Percentiles rank a stretch among this genome's conserved stretches.
Conservation (phyloP, 345 rosid species). For the Gossypium thurberi region DNA sequence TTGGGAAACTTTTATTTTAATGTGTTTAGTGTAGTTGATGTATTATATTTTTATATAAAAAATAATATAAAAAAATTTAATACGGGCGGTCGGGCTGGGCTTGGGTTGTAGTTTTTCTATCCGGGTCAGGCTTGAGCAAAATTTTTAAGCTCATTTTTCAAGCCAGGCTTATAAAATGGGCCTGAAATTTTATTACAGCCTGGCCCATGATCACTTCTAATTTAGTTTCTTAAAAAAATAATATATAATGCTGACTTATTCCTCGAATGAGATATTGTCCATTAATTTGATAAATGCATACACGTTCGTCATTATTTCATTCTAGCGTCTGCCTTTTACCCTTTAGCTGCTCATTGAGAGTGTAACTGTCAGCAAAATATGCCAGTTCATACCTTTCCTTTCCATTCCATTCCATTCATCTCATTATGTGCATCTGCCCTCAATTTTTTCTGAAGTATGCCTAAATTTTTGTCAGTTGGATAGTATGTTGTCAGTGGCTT, state of each 20-base stretch:
- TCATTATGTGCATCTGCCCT: neutral
- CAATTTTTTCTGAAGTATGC: conserved; percentile 1
- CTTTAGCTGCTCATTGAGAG: neutral
- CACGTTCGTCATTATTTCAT: neutral
- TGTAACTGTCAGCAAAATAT: neutral
- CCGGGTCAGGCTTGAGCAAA: too few species aligned
- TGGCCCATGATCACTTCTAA: too few species aligned
- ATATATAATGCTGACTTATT: neutral
- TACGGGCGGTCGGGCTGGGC: too few species aligned
- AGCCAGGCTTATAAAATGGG: too few species aligned
- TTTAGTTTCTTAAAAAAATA: too few species aligned
- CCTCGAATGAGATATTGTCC: neutral
- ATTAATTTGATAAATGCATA: neutral
- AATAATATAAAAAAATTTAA: too few species aligned
- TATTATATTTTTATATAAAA: too few species aligned
- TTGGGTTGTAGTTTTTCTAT: too few species aligned
- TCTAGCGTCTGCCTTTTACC: neutral
- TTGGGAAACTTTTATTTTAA: too few species aligned
- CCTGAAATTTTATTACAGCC: too few species aligned
- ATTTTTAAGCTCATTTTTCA: too few species aligned
- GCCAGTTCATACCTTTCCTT: neutral
- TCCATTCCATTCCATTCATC: neutral
- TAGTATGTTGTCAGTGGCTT: conserved; percentile 51
- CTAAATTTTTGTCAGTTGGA: conserved; percentile 45
- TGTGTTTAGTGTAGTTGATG: too few species aligned